Percentiles rank a stretch among this genome's conserved stretches.
These are phyloP conservation scores for Cryptosporidium andersoni DNA, from an alignment of 169 alveolate species.

Conservation along the genomic window DNA sequence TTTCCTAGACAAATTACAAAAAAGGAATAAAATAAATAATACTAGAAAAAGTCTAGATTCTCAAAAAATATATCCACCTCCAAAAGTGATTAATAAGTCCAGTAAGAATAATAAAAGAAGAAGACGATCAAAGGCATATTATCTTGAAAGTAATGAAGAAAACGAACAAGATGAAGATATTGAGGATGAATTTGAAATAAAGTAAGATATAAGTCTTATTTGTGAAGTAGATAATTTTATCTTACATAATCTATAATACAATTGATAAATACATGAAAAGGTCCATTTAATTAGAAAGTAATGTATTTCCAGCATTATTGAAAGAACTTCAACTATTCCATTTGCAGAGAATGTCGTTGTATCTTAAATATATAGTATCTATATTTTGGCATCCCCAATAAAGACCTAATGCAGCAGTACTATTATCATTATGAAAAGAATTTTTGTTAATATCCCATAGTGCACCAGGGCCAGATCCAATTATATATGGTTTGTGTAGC, in stretches of 20 bases:
- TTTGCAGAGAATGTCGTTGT: conserved; percentile 44
- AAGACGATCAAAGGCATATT: not conserved
- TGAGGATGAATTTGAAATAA: not conserved
- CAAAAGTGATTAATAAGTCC: not conserved
- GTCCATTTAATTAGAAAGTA: not conserved
- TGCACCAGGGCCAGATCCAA: conserved; percentile 72
- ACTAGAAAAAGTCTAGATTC: not conserved
- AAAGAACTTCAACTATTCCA: conserved; percentile 29
- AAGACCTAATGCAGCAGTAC: conserved; percentile 59
- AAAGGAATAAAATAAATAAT: not conserved
- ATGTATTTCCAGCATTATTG: not conserved
- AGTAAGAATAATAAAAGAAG: conserved; percentile 10
- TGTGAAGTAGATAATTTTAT: not conserved
- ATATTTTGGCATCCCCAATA: conserved; percentile 57
- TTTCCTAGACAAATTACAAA: not conserved
- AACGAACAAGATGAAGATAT: not conserved
- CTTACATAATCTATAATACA: not conserved
- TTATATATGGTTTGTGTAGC: conserved; percentile 45
- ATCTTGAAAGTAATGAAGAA: not conserved
- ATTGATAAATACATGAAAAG: not conserved
- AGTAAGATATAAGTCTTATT: not conserved
- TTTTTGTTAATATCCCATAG: conserved; percentile 59
- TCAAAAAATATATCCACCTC: not conserved
- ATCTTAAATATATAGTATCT: not conserved
- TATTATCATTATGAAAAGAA: conserved; percentile 53